phyloP scores from a whole-genome alignment of 1,284 basidiomycete genomes.

The Sporisorium exsertum region DNA sequence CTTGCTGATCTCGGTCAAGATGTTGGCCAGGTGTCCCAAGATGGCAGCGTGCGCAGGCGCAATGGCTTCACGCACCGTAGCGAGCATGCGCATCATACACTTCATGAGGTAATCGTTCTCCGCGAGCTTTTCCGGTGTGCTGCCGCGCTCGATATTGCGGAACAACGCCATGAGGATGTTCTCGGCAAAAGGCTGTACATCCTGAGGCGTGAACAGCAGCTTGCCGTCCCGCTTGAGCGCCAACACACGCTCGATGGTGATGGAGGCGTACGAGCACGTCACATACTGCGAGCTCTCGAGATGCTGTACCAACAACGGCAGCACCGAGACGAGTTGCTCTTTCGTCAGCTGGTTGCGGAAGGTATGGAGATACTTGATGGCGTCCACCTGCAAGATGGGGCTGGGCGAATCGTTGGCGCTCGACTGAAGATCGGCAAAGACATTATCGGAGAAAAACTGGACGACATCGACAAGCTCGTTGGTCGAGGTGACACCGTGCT shows the following conservation, averaged over 20 bases:
- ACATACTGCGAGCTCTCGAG: constrained; percentile 72
- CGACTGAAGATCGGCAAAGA: constrained; percentile 87
- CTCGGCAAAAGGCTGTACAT: constrained; percentile 85
- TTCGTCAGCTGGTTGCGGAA: constrained; percentile 95
- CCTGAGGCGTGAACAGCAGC: constrained; percentile 79
- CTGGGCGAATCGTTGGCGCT: constrained; percentile 71
- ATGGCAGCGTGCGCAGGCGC: constrained; percentile 78
- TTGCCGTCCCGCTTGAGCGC: constrained; percentile 80
- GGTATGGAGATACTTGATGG: constrained; percentile 78
- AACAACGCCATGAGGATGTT: constrained; percentile 83
- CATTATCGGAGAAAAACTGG: constrained; percentile 92
- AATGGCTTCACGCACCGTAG: constrained; percentile 85
- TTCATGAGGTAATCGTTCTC: constrained; percentile 99
- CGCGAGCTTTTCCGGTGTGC: constrained; percentile 90
- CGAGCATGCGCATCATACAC: constrained; percentile 94
- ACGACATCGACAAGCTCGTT: constrained; percentile 94
- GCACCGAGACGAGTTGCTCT: constrained; percentile 88
- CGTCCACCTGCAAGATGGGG: constrained; percentile 93
- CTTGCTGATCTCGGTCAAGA: constrained; percentile 87
- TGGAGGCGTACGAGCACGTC: constrained; percentile 71
- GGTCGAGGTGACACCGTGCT: constrained; percentile 85
- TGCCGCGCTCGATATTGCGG: constrained; percentile 82
- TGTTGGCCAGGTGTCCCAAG: constrained; percentile 81
- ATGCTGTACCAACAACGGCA: constrained; percentile 88
- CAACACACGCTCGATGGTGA: constrained; percentile 73